Conservation (phyloP, 306 rosid species). For the Prunus davidiana region DNA sequence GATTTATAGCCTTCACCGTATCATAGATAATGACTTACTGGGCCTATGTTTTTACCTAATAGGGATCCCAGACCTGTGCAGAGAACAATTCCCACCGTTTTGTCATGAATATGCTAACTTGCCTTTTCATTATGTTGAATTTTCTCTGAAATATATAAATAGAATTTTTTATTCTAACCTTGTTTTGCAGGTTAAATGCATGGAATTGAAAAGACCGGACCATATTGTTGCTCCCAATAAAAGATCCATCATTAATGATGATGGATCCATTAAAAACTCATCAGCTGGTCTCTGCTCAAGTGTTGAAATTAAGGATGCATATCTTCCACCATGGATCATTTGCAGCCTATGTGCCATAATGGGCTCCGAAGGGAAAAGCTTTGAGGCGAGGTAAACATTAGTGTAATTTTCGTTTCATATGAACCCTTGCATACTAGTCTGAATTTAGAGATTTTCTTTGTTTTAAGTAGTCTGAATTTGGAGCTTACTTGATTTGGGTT, state of each 20-base stretch:
- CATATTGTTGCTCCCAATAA: slow-evolving; percentile 40
- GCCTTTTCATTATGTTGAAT: background rate
- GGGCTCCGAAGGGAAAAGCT: slow-evolving; percentile 72
- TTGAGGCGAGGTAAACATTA: slow-evolving; percentile 73
- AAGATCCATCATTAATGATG: slow-evolving; percentile 43
- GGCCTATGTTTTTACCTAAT: background rate
- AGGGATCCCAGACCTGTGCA: background rate
- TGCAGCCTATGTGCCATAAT: slow-evolving; percentile 50
- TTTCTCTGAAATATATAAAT: background rate
- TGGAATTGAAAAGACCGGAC: slow-evolving; percentile 69
- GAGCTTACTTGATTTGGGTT: slow-evolving; percentile 14
- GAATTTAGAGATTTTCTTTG: background rate
- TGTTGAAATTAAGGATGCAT: slow-evolving; percentile 73
- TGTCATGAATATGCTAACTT: background rate
- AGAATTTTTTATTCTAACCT: background rate
- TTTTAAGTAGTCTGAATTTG: background rate
- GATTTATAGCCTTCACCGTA: background rate
- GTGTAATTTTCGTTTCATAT: slow-evolving; percentile 3
- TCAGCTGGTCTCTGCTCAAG: slow-evolving; percentile 49
- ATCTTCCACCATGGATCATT: slow-evolving; percentile 89
- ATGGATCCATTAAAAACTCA: slow-evolving; percentile 31
- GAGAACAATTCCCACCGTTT: background rate
- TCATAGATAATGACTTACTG: background rate
- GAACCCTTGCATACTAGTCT: background rate
- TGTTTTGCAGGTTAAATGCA: slow-evolving; percentile 61